Conservation (phyloP, 2,329 filamentous ascomycete genomes). For the Clonostachys rosea region DNA sequence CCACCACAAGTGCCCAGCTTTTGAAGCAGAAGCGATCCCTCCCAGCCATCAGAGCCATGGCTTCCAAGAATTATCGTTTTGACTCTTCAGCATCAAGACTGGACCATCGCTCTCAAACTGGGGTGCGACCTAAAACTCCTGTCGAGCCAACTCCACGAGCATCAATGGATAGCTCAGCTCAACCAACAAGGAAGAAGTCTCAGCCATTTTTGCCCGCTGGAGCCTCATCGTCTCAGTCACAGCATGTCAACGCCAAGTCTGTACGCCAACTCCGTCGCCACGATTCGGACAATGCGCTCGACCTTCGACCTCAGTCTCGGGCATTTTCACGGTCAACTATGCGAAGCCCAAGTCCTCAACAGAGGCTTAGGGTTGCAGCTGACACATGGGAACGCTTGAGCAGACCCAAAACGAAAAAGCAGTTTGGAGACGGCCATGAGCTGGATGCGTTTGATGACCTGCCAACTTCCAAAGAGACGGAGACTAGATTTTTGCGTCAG, state of each 20-base stretch:
- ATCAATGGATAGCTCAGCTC: conserved; percentile 42
- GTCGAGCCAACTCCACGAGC: conserved; percentile 52
- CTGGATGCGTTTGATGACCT: conserved; percentile 92
- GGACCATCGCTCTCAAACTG: conserved; percentile 46
- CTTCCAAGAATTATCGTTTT: conserved; percentile 43
- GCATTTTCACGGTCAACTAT: conserved; percentile 52
- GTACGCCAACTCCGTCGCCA: conserved; percentile 71
- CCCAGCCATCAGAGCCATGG: conserved; percentile 49
- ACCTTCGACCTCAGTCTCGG: conserved; percentile 52
- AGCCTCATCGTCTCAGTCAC: conserved; percentile 66
- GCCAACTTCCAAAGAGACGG: conserved; percentile 77
- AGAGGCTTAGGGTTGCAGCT: conserved; percentile 37
- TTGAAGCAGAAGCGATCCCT: conserved; percentile 62
- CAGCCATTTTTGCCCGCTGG: conserved; percentile 79
- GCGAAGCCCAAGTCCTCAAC: conserved; percentile 57
- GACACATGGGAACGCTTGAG: conserved; percentile 63
- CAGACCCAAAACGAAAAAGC: conserved; percentile 51
- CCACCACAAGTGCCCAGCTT: conserved; percentile 62
- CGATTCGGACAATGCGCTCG: conserved; percentile 69
- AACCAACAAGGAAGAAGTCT: conserved; percentile 41
- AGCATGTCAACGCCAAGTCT: conserved; percentile 70
- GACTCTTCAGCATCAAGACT: conserved; percentile 58
- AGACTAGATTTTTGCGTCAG: conserved; percentile 79
- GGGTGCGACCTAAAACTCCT: conserved; percentile 65
- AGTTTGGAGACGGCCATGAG: conserved; percentile 89